Base-by-base conservation (phyloP, 1,284 basidiomycete species). In the Tylopilus microsporus region DNA sequence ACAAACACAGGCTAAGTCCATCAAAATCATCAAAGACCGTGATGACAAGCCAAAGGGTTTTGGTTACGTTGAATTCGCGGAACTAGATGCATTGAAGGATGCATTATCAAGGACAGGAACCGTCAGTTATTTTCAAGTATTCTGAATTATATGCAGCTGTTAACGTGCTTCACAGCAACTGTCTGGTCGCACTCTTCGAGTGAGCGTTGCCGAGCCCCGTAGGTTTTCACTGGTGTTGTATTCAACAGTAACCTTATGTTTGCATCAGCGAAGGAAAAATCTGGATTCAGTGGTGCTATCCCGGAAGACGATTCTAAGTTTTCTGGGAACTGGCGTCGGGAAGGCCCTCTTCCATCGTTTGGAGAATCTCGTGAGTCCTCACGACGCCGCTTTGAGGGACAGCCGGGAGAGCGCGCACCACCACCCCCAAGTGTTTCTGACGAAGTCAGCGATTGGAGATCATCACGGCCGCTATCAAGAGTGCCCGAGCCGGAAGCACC, bases 201-300 rank as follows among this genome's bases (percentile, higher is more conserved):
- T 98, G 60, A 93, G 90, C 73, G 95, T 99, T 48, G 97, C 97
- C 19, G 97, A 99, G 71, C 89, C 96, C 62, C 91, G 93, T 92
- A 73, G 80, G 89, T 83, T 3, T 43, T 41, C 39, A 49, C 37
- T 39, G 21, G 41, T 37, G 59, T 55, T 58, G 39, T 25, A 49
- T 58, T 51, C 8, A 21, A 51, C 16, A 15, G 32, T 41, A 30
- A 34, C 45, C 56, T 62, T 13, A 69, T 39, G 37, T 25, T 32
- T n/a, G 50, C 49, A 52, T 46, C 55, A 92, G 89, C 88, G 54
- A 93, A 91, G 71, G 89, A 90, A 69, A 82, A 83, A 25, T 58
- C 76, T 42, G 84, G 80, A 21, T 85, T 84, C 66, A 75, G 82
- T n/a, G 73, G 73, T 32, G 49, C 45, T 59, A 69, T 73, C 18